Conservation (phyloP, 371 early-diverging fungal species). For the Saksenaea oblongispora region DNA sequence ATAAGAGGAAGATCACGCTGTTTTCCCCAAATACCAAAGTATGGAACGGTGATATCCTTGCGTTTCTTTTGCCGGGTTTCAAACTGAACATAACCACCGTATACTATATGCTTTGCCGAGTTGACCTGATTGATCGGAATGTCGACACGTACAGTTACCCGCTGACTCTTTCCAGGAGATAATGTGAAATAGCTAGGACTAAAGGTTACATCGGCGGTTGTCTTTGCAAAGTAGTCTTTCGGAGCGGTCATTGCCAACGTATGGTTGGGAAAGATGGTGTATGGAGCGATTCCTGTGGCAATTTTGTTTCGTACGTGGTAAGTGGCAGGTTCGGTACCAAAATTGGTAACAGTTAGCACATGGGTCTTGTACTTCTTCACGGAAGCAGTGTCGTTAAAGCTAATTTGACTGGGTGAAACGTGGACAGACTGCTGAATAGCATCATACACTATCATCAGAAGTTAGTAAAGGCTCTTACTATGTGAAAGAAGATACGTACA, state of each 20-base stretch:
- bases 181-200: not conserved
- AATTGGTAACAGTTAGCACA: constrained; percentile 1
- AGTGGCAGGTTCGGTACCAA: not conserved
- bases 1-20: not conserved
- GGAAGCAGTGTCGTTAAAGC: constrained; percentile 68
- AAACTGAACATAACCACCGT: not conserved
- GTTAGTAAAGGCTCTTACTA: too few relatives aligned
- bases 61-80: not conserved
- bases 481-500: too few relatives aligned
- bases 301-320: not conserved
- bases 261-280: not conserved
- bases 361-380: constrained; percentile 20
- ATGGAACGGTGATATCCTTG: not conserved
- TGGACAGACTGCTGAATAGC: constrained; percentile 56
- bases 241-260: not conserved
- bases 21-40: constrained; percentile 1
- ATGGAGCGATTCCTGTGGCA: not conserved
- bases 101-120: not conserved
- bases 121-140: not conserved
- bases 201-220: not conserved
- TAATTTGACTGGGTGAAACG: constrained; percentile 63
- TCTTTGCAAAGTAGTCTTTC: not conserved
- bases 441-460: constrained; percentile 37
- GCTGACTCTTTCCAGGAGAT: not conserved
- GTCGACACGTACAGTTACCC: not conserved